Base-by-base conservation (phyloP, 192 early-diverging fungal species). In the Rhizophagus clarus region DNA sequence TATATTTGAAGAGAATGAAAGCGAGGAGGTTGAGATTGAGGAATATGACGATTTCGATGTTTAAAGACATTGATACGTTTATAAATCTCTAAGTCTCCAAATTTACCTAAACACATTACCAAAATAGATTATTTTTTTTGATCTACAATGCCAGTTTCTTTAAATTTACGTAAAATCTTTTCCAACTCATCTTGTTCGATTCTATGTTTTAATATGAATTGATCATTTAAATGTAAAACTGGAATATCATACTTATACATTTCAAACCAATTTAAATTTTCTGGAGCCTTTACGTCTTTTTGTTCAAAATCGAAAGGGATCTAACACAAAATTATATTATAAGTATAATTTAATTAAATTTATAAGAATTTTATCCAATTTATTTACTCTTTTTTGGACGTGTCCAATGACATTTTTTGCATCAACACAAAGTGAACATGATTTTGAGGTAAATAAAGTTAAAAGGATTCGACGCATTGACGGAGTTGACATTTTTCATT, bases 241-340 rank as follows among this genome's bases (percentile, higher is more conserved):
- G 86, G 86, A 56, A 85, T 80, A 63, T 87, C 84, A 72, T 82
- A 85, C 28, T 85, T 82, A 47, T 87, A 87, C 51, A 82, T 79
- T 26, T 85, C 22, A 64, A 77, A 66, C 62, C 76, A 77, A 56
- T 45, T 12, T 66, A 4, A 26, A 66, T 67, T 77, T 10, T 66
- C 76, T 1, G 76, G 61, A 28, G 8, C 61, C 6, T 66, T 34
- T 42, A 77, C 67, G 42, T 77, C 76, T 66, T 77, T 77, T 66
- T 77, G 62, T 64, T 64, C 61, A n/a, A 77, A 31, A 45, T 77
- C 76, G 37, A 64, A 77, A 26, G 17, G 60, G 29, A 77, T 49
- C 76, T 77, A 64, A 56, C 4, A 0, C 37, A 40, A 22, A 56
- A 56, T 20, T 7, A 56, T 56, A 15, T 20, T 17, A 17, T 56